phyloP scores from a whole-genome alignment of 306 rosid genomes.

The Geum urbanum region DNA sequence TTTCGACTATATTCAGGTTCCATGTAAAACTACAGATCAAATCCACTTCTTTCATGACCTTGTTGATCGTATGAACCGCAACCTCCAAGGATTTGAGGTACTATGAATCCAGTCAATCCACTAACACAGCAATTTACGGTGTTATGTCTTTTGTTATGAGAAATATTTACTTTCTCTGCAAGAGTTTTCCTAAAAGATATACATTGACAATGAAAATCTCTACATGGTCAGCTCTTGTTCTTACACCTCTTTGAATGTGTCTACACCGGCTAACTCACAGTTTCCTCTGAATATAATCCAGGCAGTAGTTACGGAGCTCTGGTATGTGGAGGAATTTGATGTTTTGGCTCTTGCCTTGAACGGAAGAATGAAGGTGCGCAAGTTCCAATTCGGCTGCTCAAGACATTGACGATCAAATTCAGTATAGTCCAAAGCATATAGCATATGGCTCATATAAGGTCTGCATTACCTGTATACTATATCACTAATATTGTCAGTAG shows the following conservation, averaged over 20 bases:
- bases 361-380: conserved; percentile 76
- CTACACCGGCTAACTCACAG: background rate
- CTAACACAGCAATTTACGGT: no score
- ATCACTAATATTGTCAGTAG: no score
- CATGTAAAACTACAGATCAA: conserved; percentile 34
- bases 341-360: conserved; percentile 87
- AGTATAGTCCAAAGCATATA: background rate
- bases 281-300: conserved; percentile 27
- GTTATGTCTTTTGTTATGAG: background rate
- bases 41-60: conserved; percentile 63
- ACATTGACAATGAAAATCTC: background rate
- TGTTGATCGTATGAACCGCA: conserved; percentile 52
- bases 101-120: no score
- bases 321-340: conserved; percentile 96
- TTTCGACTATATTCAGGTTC: conserved; percentile 36
- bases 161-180: background rate
- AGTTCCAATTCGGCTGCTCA: conserved; percentile 64
- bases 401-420: conserved; percentile 28
- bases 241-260: background rate
- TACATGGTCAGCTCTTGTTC: background rate
- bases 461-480: no score
- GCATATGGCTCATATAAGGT: background rate
- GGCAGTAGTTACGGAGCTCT: conserved; percentile 81
- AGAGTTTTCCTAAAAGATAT: background rate
- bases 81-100: conserved; percentile 64